Base-by-base conservation (phyloP, 2,329 filamentous ascomycete species). In the Penicillium sp. region DNA sequence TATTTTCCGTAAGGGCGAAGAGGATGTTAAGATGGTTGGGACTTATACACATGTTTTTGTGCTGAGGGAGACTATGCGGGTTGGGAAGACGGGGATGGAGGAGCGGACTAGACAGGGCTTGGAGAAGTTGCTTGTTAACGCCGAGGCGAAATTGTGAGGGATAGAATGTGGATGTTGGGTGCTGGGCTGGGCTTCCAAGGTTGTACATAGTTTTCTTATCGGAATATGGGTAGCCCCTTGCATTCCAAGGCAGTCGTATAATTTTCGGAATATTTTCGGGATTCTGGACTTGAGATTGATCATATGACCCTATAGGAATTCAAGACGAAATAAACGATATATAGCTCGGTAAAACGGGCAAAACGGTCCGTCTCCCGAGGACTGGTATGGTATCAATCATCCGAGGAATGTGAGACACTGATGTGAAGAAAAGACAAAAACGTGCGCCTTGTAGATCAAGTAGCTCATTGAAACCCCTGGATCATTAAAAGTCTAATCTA, bases 1-100 rank as follows among this genome's bases (percentile, higher is more conserved):
- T 0, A 81, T 97, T 1, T 97, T 97, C 68, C 87, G 91, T 70
- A 81, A 84, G 58, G 90, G 88, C 0, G 78, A 87, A 2, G 85
- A 90, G 1, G 78, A 83, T 21, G 90, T 94, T 10, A 91, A 89
- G 70, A 91, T 91, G 11, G 91, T 96, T 0, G 92, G 92, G 1
- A 88, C 89, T 65, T 92, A 94, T 70, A 83, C 91, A 15, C 92
- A 96, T 71, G 91, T 96, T 11, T 96, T 93, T 76, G 89, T 95
- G n/a, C 85, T 92, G 58, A 82, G 90, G 50, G 81, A 82, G 38
- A 88, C 84, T 16, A 85, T 87, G 63, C 83, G 86, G 59, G 90
- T 91, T n/a, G 82, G 80, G 25, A 74, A 78, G 25, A 90, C 87
- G 29, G 81, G 75, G 16, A 77, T 78, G 75, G 70, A 73, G 58